Percentiles rank a stretch among this genome's conserved stretches.
Conservation (phyloP, 2,329 filamentous ascomycete genomes). For the Lecanicillium sp. region DNA sequence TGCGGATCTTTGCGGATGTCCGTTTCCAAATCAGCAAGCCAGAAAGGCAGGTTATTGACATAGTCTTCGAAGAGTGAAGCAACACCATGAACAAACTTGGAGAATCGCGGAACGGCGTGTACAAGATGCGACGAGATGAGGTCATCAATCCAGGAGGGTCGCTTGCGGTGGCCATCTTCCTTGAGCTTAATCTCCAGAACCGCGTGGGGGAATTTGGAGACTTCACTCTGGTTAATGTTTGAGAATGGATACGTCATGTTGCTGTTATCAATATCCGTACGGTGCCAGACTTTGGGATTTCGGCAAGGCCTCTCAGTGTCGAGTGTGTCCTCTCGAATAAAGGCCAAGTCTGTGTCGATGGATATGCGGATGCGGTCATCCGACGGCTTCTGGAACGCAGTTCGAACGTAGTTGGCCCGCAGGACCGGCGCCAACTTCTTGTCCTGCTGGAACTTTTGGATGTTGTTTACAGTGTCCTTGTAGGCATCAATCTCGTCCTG, state of each 20-base stretch:
- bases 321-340: conserved; percentile 72
- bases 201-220: conserved; percentile 83
- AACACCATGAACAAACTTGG: conserved; percentile 92
- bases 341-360: conserved; percentile 84
- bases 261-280: conserved; percentile 75
- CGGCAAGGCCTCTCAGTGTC: conserved; percentile 81
- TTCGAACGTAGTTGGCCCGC: conserved; percentile 87
- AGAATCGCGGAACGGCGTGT: conserved; percentile 82
- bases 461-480: conserved; percentile 62
- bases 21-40: conserved; percentile 82
- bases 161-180: conserved; percentile 56
- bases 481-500: conserved; percentile 59
- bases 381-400: conserved; percentile 91
- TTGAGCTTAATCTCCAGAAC: conserved; percentile 88
- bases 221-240: conserved; percentile 81
- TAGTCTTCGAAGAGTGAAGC: conserved; percentile 90
- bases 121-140: conserved; percentile 89
- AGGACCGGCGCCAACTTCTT: conserved; percentile 75
- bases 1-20: conserved; percentile 94
- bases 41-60: conserved; percentile 94
- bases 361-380: conserved; percentile 87
- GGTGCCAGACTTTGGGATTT: conserved; percentile 83
- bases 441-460: conserved; percentile 72
- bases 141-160: conserved; percentile 81
- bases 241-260: conserved; percentile 82